Percentiles rank a stretch among this genome's conserved stretches.
phyloP scores from a whole-genome alignment of 2,329 filamentous ascomycete genomes.

The Diaporthe caulivora region DNA sequence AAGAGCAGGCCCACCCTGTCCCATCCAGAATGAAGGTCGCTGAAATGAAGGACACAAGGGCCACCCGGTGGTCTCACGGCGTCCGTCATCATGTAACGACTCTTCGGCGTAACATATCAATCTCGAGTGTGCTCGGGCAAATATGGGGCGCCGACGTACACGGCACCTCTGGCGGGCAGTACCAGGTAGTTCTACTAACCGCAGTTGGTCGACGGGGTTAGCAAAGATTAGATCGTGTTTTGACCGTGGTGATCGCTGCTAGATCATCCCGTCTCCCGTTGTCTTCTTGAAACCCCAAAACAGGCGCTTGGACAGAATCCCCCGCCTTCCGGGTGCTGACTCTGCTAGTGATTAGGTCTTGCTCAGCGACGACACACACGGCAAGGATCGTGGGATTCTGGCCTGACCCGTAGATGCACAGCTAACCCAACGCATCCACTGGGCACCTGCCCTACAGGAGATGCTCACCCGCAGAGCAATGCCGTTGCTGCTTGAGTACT shows the following conservation, averaged over 20 bases:
- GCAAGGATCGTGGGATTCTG: background rate
- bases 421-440: background rate
- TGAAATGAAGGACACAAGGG: constrained; percentile 32
- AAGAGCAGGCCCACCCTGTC: background rate
- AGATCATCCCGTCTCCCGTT: constrained; percentile 26
- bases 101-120: constrained; percentile 24
- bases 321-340: background rate
- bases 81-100: constrained; percentile 36
- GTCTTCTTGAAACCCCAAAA: constrained; percentile 20
- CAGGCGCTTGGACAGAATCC: constrained; percentile 5
- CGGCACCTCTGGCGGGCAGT: background rate
- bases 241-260: constrained; percentile 24
- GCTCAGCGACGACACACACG: background rate
- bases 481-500: background rate
- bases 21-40: constrained; percentile 15
- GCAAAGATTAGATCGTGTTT: constrained; percentile 31
- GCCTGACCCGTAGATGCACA: background rate
- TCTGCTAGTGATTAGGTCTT: constrained; percentile 1
- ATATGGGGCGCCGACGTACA: constrained; percentile 22
- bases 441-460: background rate
- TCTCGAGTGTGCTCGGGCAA: constrained; percentile 26
- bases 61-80: constrained; percentile 32
- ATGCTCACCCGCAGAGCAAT: background rate
- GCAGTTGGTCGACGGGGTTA: constrained; percentile 6
- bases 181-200: constrained; percentile 3